Conservation (phyloP, 2,329 filamentous ascomycete species). For the Scleromitrula shiraiana region DNA sequence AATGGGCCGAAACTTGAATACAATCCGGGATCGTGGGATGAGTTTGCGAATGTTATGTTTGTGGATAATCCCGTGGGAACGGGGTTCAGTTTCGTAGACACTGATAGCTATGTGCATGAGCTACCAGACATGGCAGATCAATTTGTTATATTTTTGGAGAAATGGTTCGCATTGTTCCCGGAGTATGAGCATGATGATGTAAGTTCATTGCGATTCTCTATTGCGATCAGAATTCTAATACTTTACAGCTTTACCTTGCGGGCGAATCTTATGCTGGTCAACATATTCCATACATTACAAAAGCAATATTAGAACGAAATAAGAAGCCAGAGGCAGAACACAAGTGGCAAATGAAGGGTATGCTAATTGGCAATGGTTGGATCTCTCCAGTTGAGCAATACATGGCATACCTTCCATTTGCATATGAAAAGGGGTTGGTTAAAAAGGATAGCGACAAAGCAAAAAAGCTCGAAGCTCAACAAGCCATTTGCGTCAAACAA, state of each 20-base stretch:
- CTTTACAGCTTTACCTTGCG: constrained; percentile 72
- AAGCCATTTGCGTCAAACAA: constrained; percentile 57
- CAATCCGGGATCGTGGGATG: constrained; percentile 96
- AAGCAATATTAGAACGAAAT: constrained; percentile 82
- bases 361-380: constrained; percentile 97
- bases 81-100: constrained; percentile 92
- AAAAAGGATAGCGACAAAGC: constrained; percentile 56
- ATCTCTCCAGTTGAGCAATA: constrained; percentile 89
- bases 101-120: constrained; percentile 77
- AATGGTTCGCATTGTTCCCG: constrained; percentile 84
- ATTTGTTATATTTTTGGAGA: constrained; percentile 82
- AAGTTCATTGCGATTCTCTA: constrained; percentile 34
- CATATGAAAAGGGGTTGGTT: constrained; percentile 69
- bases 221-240: constrained; percentile 17
- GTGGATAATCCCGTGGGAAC: constrained; percentile 96
- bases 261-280: constrained; percentile 97
- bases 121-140: constrained; percentile 83
- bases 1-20: constrained; percentile 50
- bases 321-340: constrained; percentile 42
- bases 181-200: constrained; percentile 91
- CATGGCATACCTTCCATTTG: constrained; percentile 72
- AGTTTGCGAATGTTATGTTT: constrained; percentile 94
- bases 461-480: constrained; percentile 58
- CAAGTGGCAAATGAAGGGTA: constrained; percentile 71
- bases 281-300: constrained; percentile 95